A percentile compares a stretch with the other conserved stretches of the same genome.
Conservation (phyloP, 1,284 basidiomycete genomes). For the Clitocybe nebularis region DNA sequence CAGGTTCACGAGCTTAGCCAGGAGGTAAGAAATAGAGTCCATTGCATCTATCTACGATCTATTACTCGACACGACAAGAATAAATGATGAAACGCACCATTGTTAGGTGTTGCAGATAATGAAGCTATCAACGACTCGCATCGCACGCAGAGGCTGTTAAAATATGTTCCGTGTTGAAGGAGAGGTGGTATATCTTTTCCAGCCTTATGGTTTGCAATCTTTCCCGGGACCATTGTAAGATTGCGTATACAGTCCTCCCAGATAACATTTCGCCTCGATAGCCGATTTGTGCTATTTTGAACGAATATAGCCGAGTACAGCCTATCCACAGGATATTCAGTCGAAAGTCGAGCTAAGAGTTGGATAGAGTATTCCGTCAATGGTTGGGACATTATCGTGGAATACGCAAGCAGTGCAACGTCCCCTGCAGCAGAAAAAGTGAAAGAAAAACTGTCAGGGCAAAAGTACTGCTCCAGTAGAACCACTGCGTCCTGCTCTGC, state of each 20-base stretch:
- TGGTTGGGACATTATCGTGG: constrained; percentile 50
- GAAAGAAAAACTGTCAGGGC: constrained; percentile 57
- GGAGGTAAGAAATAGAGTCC: constrained; percentile 44
- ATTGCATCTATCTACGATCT: constrained; percentile 23
- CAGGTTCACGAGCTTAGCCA: constrained; percentile 62
- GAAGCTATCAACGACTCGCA: constrained; percentile 47
- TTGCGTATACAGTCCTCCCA: constrained; percentile 75
- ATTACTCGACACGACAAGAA: background rate
- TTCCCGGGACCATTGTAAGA: constrained; percentile 55
- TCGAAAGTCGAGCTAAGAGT: constrained; percentile 51
- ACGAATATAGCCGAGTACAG: constrained; percentile 51
- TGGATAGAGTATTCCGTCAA: constrained; percentile 44
- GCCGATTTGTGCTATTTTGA: constrained; percentile 17
- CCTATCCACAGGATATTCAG: constrained; percentile 65
- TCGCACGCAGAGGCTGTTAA: constrained; percentile 47
- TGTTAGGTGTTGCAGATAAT: constrained; percentile 20
- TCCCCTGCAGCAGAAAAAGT: constrained; percentile 45
- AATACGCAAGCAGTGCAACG: constrained; percentile 57
- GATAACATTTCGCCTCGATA: constrained; percentile 28
- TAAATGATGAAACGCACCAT: constrained; percentile 20
- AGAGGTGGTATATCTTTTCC: constrained; percentile 37
- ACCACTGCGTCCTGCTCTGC: constrained; percentile 39
- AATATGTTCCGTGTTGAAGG: constrained; percentile 53
- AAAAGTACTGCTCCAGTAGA: constrained; percentile 64
- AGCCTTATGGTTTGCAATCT: constrained; percentile 61